These are phyloP conservation scores for Paramecium primaurelia DNA, from an alignment of 73 alveolate species.

Conservation along the genomic window DNA sequence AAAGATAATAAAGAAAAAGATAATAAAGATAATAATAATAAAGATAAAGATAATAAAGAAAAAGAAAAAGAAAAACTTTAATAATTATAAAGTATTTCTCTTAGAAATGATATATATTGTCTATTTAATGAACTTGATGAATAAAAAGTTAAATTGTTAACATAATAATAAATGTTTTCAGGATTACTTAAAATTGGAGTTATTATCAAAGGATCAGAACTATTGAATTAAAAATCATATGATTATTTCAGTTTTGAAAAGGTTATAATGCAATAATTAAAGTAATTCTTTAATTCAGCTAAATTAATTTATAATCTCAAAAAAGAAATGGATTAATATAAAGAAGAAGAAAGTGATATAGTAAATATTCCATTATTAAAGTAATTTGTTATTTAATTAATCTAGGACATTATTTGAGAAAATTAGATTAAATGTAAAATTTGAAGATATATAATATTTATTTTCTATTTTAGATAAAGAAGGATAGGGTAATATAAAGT, in stretches of 20 bases:
- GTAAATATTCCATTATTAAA: neutral
- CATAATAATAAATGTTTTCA: neutral
- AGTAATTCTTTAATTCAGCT: neutral
- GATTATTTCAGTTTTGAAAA: constrained; percentile 34
- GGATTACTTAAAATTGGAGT: constrained; percentile 17
- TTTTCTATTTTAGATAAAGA: neutral
- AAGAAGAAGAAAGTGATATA: neutral
- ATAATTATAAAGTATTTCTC: neutral
- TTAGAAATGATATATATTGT: neutral
- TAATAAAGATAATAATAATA: neutral
- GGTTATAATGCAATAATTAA: neutral
- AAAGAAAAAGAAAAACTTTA: neutral
- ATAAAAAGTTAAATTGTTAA: neutral
- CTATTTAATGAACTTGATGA: neutral
- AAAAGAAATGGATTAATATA: neutral
- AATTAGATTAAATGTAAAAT: neutral
- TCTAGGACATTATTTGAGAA: neutral
- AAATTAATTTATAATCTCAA: neutral
- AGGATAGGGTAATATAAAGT: neutral
- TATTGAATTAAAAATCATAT: neutral
- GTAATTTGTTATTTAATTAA: neutral
- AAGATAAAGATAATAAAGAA: neutral
- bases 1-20: neutral
- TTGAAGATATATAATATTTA: neutral
- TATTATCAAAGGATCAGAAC: neutral